Evolutionary conservation across 345 rosid genomes (phyloP), one percentile per base, ranked within the genome.

Genomic region (Hibiscus syriacus): DNA sequence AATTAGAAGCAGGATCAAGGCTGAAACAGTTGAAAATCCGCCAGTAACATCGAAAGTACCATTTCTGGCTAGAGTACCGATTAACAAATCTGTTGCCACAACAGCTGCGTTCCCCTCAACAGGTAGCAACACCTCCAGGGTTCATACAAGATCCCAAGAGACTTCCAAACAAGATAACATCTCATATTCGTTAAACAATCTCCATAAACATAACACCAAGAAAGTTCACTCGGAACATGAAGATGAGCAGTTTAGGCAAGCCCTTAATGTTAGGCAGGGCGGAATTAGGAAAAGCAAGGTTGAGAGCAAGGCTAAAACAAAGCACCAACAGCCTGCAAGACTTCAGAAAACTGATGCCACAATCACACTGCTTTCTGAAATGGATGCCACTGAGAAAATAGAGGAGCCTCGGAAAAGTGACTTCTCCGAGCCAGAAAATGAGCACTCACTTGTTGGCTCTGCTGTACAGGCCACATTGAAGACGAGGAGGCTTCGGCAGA

Each of bases 221-320:
- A 94, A 77, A 73, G 79, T 73, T 53, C 76, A 80, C 66, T 80
- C 81, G 5, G 97, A 87, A 41, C 77, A 78, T 1, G 92, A 91
- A n/a, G 99, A 94, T 46, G 94, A 90, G 61, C 92, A 83, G 55
- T 84, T 85, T 61, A 85, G 81, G 79, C 92, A 87, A 65, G 89
- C 87, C 55, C 86, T 90, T 57, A 85, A 86, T 67, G 72, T 85
- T 73, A 85, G 95, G 70, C 95, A 90, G 77, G 97, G 90, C 11
- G 92, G 92, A 43, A 79, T 82, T 22, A 83, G 84, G 68, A 94
- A 90, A 78, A 75, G 63, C 72, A 89, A 82, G 80, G 69, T 73
- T 22, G 96, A 90, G 72, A 77, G 68, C 55, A 90, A 87, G 76
- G 79, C 73, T 25, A 90, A 82, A 79, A 70, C 78, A 26, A 93